phyloP scores from a whole-genome alignment of 495 filamentous ascomycete genomes.

The Penicillium roqueforti region DNA sequence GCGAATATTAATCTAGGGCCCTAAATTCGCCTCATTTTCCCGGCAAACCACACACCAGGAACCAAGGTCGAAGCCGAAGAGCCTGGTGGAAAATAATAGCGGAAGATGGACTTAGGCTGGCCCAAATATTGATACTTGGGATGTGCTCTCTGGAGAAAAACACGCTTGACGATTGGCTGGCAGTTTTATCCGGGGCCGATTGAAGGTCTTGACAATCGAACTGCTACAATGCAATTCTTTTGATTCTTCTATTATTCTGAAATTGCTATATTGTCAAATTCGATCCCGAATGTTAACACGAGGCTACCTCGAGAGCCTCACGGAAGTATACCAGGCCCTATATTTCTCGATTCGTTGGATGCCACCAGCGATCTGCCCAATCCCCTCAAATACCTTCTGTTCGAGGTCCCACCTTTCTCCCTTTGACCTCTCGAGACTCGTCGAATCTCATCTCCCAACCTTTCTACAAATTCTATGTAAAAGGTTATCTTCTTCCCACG shows the following conservation, averaged over 20 bases:
- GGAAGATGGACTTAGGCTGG: background rate
- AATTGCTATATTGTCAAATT: background rate
- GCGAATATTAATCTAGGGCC: background rate
- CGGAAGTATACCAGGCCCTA: background rate
- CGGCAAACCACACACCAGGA: background rate
- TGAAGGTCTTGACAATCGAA: background rate
- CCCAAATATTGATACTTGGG: background rate
- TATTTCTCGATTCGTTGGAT: background rate
- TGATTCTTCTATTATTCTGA: background rate
- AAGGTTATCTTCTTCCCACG: background rate
- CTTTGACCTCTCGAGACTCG: background rate
- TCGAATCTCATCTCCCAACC: background rate
- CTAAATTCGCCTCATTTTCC: background rate
- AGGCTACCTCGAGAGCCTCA: background rate
- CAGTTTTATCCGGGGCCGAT: conserved; percentile 12
- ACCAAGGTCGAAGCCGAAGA: background rate
- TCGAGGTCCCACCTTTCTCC: background rate
- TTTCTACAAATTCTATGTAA: background rate
- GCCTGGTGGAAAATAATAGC: background rate
- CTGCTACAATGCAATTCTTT: background rate
- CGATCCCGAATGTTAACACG: background rate
- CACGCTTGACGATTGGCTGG: conserved; percentile 20
- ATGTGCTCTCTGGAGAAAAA: background rate
- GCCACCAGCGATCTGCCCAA: background rate
- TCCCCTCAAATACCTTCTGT: background rate